Base-by-base conservation (phyloP, 805 yeast species). In the Starmerella potacharoeniae region DNA sequence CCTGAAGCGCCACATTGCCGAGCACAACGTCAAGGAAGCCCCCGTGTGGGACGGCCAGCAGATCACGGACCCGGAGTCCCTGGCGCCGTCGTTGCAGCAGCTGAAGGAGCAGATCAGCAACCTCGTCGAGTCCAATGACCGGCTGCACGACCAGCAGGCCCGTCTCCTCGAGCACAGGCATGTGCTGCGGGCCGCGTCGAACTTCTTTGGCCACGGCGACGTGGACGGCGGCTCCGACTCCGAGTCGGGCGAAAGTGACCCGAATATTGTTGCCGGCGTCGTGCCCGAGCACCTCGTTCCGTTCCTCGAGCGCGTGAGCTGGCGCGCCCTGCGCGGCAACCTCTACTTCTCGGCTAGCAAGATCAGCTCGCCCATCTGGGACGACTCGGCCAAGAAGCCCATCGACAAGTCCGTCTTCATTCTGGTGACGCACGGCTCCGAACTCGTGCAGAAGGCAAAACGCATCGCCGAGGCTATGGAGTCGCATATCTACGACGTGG, bases 291-390 rank as follows among this genome's bases (percentile, higher is more conserved):
- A 75, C 10, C 85, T 84, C 65, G 75, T 88, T 31, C 79, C 77
- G 14, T 75, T 83, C 1, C 73, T 93, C 59, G 89, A 89, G 66
- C 85, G 82, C 64, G 87, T 93, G 55, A 72, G 89, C 49, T 93
- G 96, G 95, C 79, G 99, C 71, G 81, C 88, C 17, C 77, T 91
- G 59, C 81, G 98, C 68, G 98, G 98, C 65, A 93, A 93, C 68
- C 74, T 95, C 60, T 87, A 78, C 65, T 79, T 90, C 68, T 82
- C 83, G 61, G 78, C 84, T 59, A 77, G 78, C 49, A 93, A 86
- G 61, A 80, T 91, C 56, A 77, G 78, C 6, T 86, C 84, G 63
- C 61, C 56, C 3, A 71, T 88, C 51, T 78, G 77, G 64, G 95
- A 87, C 63, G 68, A 77, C 44, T 76, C 80, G 64, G 64, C 81